phyloP scores from a whole-genome alignment of 441 rosid genomes.

The Populus tomentosa region DNA sequence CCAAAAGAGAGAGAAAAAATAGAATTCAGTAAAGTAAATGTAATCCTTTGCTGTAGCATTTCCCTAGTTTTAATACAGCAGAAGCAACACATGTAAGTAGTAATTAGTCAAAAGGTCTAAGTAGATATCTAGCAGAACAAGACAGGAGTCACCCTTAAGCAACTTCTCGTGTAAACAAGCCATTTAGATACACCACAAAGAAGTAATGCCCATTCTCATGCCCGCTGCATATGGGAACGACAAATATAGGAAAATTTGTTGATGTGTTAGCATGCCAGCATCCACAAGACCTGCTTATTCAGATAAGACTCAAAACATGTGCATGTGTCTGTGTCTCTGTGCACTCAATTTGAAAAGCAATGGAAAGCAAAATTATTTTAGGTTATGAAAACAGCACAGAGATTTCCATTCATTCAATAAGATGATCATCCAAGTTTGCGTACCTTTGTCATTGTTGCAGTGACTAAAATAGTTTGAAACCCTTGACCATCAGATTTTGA shows the following conservation, averaged over 20 bases:
- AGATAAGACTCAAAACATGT: neutral
- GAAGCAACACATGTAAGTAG: neutral
- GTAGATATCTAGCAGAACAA: neutral
- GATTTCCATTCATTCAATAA: neutral
- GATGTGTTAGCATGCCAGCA: neutral
- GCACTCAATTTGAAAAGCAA: neutral
- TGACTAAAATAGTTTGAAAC: conserved; percentile 87
- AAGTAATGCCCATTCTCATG: neutral
- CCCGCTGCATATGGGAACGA: neutral
- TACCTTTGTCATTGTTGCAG: conserved; percentile 92
- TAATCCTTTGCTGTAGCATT: neutral
- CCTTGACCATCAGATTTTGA: conserved; percentile 61
- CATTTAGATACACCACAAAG: neutral
- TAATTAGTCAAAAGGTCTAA: neutral
- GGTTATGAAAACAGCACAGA: neutral
- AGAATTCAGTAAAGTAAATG: neutral
- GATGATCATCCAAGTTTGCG: conserved; percentile 4
- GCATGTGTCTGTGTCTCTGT: neutral
- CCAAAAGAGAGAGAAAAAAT: neutral
- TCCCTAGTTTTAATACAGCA: neutral
- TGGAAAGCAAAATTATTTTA: neutral
- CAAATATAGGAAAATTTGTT: neutral
- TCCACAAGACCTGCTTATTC: neutral
- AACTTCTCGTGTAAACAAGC: neutral
- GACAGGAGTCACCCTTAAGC: neutral